A percentile compares a stretch with the other conserved stretches of the same genome.
Conservation (phyloP, 1,139 yeast species). For the Blastobotrys indianensis region DNA sequence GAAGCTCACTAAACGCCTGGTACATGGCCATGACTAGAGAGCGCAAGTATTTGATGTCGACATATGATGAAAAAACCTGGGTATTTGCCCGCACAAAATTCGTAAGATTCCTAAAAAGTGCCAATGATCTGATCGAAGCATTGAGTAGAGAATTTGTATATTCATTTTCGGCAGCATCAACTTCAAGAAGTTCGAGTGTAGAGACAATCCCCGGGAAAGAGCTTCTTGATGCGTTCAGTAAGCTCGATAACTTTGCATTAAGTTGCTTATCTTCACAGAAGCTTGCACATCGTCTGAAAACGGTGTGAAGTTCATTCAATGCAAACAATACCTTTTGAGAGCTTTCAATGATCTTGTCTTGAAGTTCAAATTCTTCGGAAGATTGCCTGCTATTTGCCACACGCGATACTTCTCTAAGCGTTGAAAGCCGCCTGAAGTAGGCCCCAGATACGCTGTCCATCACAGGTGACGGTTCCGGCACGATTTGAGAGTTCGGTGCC, state of each 20-base stretch:
- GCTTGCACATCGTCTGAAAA: slow-evolving; percentile 58
- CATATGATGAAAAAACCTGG: slow-evolving; percentile 34
- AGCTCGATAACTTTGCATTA: slow-evolving; percentile 52
- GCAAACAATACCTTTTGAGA: slow-evolving; percentile 35
- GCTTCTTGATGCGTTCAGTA: slow-evolving; percentile 47
- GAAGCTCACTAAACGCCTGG: slow-evolving; percentile 70
- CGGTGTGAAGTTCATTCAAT: slow-evolving; percentile 65
- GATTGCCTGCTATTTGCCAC: too few relatives aligned
- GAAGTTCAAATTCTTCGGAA: slow-evolving; percentile 11
- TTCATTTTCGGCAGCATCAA: slow-evolving; percentile 3
- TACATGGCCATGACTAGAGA: slow-evolving; percentile 64
- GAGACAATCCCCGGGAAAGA: slow-evolving; percentile 24
- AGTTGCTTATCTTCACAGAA: slow-evolving; percentile 62
- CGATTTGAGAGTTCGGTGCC: too few relatives aligned
- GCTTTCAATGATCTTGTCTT: slow-evolving; percentile 29
- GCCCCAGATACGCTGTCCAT: slow-evolving; percentile 41
- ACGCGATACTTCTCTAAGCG: slow-evolving; percentile 48
- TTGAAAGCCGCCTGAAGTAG: slow-evolving; percentile 64
- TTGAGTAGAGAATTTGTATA: slow-evolving; percentile 12
- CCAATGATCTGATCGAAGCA: slow-evolving; percentile 18
- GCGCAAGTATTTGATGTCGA: slow-evolving; percentile 63
- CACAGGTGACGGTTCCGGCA: slow-evolving; percentile 21
- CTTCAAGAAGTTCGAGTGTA: slow-evolving; percentile 21
- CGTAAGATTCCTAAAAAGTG: slow-evolving; percentile 20
- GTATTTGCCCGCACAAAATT: slow-evolving; percentile 23